These are phyloP conservation scores for Leccinum huronense DNA, from an alignment of 1,284 basidiomycete species.

Conservation along the genomic window DNA sequence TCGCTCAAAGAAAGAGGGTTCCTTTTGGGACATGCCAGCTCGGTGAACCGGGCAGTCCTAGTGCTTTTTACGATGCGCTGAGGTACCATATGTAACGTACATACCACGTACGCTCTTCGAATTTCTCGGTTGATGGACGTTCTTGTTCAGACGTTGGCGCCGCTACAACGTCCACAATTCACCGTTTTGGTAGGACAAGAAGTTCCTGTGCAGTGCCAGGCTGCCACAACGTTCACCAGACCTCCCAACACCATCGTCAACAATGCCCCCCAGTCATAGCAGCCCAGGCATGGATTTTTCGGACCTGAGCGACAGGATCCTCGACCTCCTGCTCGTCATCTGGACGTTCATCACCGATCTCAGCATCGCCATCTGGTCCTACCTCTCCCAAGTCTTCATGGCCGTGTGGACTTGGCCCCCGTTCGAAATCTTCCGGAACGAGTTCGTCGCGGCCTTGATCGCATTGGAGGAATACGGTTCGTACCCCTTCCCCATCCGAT, in stretches of 20 bases:
- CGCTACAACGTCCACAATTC: background rate
- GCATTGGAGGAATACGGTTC: constrained; percentile 20
- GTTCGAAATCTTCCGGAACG: constrained; percentile 28
- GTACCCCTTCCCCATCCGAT: constrained; percentile 5
- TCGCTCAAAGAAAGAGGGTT: constrained; percentile 68
- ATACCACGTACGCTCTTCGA: background rate
- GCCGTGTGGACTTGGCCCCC: constrained; percentile 28
- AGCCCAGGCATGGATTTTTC: constrained; percentile 25
- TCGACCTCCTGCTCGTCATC: constrained; percentile 16
- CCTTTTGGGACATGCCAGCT: constrained; percentile 41
- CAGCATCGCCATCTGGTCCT: constrained; percentile 18
- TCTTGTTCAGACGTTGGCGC: background rate
- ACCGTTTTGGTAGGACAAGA: background rate
- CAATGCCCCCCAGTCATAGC: constrained; percentile 21
- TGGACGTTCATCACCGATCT: constrained; percentile 19
- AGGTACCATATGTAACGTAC: background rate
- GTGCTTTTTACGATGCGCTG: background rate
- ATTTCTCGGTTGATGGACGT: background rate
- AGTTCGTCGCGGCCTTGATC: constrained; percentile 14
- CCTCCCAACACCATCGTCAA: background rate
- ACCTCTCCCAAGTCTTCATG: constrained; percentile 10
- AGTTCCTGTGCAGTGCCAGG: background rate
- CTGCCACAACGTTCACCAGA: background rate
- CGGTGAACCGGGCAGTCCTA: background rate
- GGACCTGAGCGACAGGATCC: constrained; percentile 16